Percentiles rank a stretch among this genome's conserved stretches.
Evolutionary conservation across 257 asterid genomes (phyloP).

Genomic region (Capsicum pubescens): DNA sequence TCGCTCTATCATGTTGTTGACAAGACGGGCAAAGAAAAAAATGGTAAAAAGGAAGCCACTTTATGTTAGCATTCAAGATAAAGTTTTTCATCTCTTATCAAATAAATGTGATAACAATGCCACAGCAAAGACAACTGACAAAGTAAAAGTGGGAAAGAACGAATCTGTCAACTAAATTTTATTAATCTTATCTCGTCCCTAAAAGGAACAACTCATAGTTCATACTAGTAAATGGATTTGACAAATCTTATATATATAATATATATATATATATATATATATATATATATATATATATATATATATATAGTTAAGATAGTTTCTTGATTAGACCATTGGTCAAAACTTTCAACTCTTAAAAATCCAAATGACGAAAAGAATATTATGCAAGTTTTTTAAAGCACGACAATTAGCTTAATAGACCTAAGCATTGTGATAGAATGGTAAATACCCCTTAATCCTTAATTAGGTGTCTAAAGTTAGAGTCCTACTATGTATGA

Average conservation of each 20-base stretch:
- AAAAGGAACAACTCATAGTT: not conserved
- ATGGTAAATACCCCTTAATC: no score
- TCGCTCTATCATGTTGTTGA: not conserved
- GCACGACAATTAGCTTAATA: not conserved
- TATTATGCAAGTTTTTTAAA: not conserved
- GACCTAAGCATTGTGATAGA: no score
- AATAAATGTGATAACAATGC: slow-evolving; percentile 13
- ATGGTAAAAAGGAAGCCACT: not conserved
- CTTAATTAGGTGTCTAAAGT: not conserved
- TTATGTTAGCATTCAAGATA: slow-evolving; percentile 1
- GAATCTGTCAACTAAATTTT: not conserved
- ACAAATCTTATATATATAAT: no score
- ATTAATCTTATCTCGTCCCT: not conserved
- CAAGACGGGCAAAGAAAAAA: not conserved
- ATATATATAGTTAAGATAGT: slow-evolving; percentile 10
- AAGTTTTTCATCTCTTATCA: slow-evolving; percentile 9
- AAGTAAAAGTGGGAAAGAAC: not conserved
- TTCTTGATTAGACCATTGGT: not conserved
- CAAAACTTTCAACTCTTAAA: not conserved
- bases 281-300: no score
- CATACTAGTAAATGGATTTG: not conserved
- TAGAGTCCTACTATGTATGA: not conserved
- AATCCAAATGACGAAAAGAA: not conserved
- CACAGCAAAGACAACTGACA: not conserved
- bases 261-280: no score